Evolutionary conservation across 2,329 filamentous ascomycete genomes (phyloP).

Genomic region (Botrytis hyacinthi): DNA sequence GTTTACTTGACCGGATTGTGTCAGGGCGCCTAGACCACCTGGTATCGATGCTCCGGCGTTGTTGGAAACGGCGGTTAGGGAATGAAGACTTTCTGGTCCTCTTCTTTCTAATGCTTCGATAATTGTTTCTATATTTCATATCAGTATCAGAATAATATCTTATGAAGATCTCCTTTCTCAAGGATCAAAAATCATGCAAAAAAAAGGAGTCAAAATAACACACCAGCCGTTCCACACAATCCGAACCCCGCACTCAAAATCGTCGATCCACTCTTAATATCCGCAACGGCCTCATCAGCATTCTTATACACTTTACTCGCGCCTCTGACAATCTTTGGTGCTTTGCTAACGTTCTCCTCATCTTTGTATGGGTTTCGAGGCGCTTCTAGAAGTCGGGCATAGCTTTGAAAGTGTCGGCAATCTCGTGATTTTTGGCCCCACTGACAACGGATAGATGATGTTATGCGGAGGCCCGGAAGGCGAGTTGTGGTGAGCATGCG

Average conservation of each 20-base stretch:
- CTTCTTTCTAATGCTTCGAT: constrained; percentile 64
- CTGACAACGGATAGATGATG: constrained; percentile 12
- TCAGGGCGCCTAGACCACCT: constrained; percentile 65
- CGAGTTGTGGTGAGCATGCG: constrained; percentile 15
- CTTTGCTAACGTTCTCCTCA: constrained; percentile 1
- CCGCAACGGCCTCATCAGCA: constrained; percentile 25
- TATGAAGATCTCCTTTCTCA: background rate
- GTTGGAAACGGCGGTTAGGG: constrained; percentile 74
- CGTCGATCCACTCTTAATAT: constrained; percentile 55
- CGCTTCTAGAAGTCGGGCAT: constrained; percentile 13
- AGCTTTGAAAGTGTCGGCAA: constrained; percentile 17
- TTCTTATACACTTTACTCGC: constrained; percentile 24
- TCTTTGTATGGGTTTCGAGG: constrained; percentile 17
- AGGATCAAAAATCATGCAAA: no score
- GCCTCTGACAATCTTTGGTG: constrained; percentile 23
- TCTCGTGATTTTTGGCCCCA: constrained; percentile 19
- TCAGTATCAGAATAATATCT: background rate
- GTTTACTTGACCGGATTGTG: constrained; percentile 65
- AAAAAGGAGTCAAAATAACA: background rate
- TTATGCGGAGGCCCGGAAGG: constrained; percentile 9
- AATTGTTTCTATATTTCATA: constrained; percentile 55
- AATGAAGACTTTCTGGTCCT: constrained; percentile 51
- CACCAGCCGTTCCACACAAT: constrained; percentile 11
- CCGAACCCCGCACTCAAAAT: constrained; percentile 76
- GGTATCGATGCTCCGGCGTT: constrained; percentile 70